Conservation (phyloP, 2,329 filamentous ascomycete genomes). For the Aureobasidium subglaciale region DNA sequence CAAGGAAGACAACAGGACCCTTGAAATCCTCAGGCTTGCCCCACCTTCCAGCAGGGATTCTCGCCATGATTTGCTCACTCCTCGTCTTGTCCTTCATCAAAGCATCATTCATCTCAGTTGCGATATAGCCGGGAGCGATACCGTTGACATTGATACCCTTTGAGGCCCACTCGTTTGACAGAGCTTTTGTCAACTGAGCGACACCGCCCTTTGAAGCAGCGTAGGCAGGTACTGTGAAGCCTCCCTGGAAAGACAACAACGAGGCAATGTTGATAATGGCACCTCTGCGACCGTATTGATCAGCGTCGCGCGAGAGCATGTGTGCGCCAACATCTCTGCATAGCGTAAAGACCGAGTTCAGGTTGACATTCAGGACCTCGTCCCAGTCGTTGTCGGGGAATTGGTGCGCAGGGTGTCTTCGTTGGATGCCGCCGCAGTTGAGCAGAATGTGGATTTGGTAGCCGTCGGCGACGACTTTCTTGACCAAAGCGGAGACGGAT, state of each 20-base stretch:
- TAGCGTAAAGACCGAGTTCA: slow-evolving; percentile 72
- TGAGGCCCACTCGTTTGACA: slow-evolving; percentile 80
- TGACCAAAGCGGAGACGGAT: slow-evolving; percentile 55
- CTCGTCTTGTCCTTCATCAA: slow-evolving; percentile 65
- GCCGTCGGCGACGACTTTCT: slow-evolving; percentile 54
- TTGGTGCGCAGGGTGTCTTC: slow-evolving; percentile 63
- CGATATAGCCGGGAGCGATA: slow-evolving; percentile 84
- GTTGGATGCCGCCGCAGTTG: slow-evolving; percentile 83
- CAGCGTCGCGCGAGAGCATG: slow-evolving; percentile 55
- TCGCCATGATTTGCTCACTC: slow-evolving; percentile 64
- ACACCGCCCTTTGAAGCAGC: slow-evolving; percentile 80
- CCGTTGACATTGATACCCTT: slow-evolving; percentile 78
- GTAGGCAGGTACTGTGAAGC: slow-evolving; percentile 82
- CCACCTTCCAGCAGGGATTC: slow-evolving; percentile 82
- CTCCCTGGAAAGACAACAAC: slow-evolving; percentile 77
- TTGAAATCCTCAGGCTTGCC: slow-evolving; percentile 81
- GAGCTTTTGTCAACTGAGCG: slow-evolving; percentile 73
- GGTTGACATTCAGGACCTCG: slow-evolving; percentile 79
- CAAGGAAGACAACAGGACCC: slow-evolving; percentile 70
- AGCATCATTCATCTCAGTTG: slow-evolving; percentile 89
- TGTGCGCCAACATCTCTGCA: slow-evolving; percentile 70
- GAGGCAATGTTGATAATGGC: slow-evolving; percentile 79
- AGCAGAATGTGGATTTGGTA: slow-evolving; percentile 67
- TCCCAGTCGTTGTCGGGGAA: slow-evolving; percentile 76
- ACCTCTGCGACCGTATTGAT: slow-evolving; percentile 51